Base-by-base conservation (phyloP, 2,329 filamentous ascomycete genomes). In the Diaporthe sp. region DNA sequence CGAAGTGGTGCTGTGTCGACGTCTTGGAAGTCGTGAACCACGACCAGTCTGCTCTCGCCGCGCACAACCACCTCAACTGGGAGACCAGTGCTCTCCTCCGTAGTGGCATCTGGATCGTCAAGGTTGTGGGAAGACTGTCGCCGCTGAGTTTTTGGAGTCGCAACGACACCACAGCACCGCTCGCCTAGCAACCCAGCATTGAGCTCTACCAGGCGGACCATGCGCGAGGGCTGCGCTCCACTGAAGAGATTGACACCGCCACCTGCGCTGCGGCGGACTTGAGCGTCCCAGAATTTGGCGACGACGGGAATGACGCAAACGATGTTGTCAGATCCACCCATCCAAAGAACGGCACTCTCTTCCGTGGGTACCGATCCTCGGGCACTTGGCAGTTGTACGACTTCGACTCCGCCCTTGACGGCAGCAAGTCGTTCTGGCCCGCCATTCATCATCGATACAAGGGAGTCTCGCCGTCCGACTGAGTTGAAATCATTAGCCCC, bases 231-330 rank as follows among this genome's bases (percentile, higher is more conserved):
- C 73, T 89, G 88, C 0, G 88, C 84, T 63, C 89, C 89, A 75
- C 87, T 89, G 78, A 91, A 92, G 3, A 91, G 82, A 73, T 90
- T 90, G 9, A 88, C 87, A 15, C 74, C 76, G 2, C 88, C 87
- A n/a, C 87, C 87, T 10, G 83, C 83, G 20, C 86, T 85, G 76
- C 87, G 88, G 17, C 89, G 88, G 15, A 90, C 84, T 77, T 92
- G 90, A 1, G 90, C 87, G 49, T 91, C 90, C 90, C 90, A 92
- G 82, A 92, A 92, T 20, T 87, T 87, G 7, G 87, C 83, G 9
- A 92, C 83, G 0, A 86, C 86, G 0, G 90, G 89, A 65, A 92
- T 89, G 37, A 90, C 86, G 34, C 88, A 90, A 34, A 92, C 87
- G 44, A 84, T 77, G 51, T 91, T 88, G 75, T 92, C 90, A 2